phyloP scores from a whole-genome alignment of 1,284 basidiomycete genomes.

The Ustilago esculenta region DNA sequence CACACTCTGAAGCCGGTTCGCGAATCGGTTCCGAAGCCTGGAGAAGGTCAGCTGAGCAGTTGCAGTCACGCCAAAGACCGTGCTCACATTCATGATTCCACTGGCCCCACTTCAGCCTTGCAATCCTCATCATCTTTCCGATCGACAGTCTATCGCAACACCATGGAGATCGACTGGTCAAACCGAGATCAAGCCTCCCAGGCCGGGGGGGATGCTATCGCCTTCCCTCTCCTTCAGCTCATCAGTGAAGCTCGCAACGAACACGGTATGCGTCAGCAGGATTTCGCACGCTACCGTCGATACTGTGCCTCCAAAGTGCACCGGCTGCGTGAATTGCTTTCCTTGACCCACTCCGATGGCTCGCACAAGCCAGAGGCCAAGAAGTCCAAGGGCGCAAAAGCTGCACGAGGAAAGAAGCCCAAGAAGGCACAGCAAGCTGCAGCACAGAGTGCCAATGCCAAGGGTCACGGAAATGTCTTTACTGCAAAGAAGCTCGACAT shows the following conservation, averaged over 20 bases:
- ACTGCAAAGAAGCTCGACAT: conserved; percentile 67
- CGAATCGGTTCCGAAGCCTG: conserved; percentile 12
- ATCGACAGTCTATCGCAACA: not conserved
- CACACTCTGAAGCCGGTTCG: no score
- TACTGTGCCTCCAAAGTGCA: conserved; percentile 91
- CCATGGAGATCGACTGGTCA: conserved; percentile 42
- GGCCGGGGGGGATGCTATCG: conserved; percentile 30
- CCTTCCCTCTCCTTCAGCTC: conserved; percentile 76
- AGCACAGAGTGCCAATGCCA: conserved; percentile 56
- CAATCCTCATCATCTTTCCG: not conserved
- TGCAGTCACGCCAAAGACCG: not conserved
- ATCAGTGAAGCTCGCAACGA: conserved; percentile 88
- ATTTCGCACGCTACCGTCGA: conserved; percentile 83
- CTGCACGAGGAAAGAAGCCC: conserved; percentile 47
- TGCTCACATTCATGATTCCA: not conserved
- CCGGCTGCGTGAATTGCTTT: conserved; percentile 82
- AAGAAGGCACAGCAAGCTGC: conserved; percentile 45
- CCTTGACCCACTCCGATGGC: conserved; percentile 75
- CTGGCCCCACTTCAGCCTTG: not conserved
- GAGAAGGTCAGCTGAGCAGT: conserved; percentile 26
- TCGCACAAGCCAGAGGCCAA: conserved; percentile 26
- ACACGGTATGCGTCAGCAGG: conserved; percentile 88
- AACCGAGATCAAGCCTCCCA: conserved; percentile 24
- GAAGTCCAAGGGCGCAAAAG: conserved; percentile 34
- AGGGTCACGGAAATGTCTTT: conserved; percentile 85